Conservation (phyloP, 495 filamentous ascomycete genomes). For the Daldinia childiae region DNA sequence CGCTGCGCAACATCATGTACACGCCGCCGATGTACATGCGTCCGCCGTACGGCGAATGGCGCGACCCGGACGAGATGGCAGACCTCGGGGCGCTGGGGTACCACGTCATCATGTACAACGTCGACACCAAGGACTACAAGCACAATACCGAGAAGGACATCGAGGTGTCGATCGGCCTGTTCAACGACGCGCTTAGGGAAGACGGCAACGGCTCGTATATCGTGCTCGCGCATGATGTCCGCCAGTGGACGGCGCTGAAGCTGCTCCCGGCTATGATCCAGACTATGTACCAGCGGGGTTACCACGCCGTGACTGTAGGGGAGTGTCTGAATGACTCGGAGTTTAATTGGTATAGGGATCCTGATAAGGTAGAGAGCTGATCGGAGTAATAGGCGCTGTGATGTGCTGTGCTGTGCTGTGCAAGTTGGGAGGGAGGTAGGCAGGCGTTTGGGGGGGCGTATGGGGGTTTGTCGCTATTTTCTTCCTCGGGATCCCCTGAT, state of each 20-base stretch:
- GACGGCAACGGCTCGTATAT: conserved; percentile 47
- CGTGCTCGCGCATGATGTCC: conserved; percentile 69
- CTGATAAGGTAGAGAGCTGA: background rate
- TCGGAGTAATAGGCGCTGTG: background rate
- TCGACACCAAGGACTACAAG: conserved; percentile 75
- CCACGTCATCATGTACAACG: conserved; percentile 69
- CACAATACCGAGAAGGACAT: conserved; percentile 62
- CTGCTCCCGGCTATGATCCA: conserved; percentile 71
- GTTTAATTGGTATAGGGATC: conserved; percentile 58
- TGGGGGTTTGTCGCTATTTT: too few relatives aligned
- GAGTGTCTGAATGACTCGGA: conserved; percentile 50
- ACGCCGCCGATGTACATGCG: conserved; percentile 79
- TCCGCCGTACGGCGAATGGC: conserved; percentile 73
- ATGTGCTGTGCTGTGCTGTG: background rate
- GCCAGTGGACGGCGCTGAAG: conserved; percentile 70
- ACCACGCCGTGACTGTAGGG: conserved; percentile 53
- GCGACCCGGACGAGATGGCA: conserved; percentile 51
- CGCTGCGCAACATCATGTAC: conserved; percentile 70
- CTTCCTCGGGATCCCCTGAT: too few relatives aligned
- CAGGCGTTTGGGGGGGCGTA: too few relatives aligned
- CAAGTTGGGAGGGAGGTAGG: too few relatives aligned
- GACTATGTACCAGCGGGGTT: conserved; percentile 60
- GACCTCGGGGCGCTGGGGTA: conserved; percentile 68
- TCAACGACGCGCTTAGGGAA: conserved; percentile 41
- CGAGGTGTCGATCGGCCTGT: conserved; percentile 63